Percentiles rank a stretch among this genome's conserved stretches.
Conservation (phyloP, 768 basidiomycete genomes). For the Psilocybe cubensis region DNA sequence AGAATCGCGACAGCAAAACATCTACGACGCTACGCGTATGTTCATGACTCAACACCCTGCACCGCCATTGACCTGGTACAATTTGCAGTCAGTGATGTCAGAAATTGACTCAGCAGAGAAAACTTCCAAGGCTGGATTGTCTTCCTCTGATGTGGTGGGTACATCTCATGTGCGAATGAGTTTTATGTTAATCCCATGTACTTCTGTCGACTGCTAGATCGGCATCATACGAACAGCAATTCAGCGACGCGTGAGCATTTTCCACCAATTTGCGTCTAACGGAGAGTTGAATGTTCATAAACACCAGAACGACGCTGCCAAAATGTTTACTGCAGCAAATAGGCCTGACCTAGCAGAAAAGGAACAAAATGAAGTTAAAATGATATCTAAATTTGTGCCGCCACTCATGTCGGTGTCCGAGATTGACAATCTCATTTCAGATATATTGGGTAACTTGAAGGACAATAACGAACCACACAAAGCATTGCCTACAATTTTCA, state of each 20-base stretch:
- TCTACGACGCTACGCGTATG: conserved; percentile 65
- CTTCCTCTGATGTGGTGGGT: conserved; percentile 50
- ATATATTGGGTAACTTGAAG: conserved; percentile 38
- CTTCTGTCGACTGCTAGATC: too few species aligned
- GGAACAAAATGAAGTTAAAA: conserved; percentile 57
- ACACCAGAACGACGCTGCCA: conserved; percentile 59
- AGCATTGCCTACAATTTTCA: conserved; percentile 57
- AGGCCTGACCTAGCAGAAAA: conserved; percentile 68
- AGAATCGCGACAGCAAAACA: conserved; percentile 60
- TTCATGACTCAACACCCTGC: neutral
- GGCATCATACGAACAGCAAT: conserved; percentile 61
- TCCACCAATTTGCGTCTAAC: neutral
- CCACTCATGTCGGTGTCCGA: conserved; percentile 58
- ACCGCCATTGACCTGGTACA: neutral
- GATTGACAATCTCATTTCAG: conserved; percentile 54
- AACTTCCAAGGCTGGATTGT: conserved; percentile 40
- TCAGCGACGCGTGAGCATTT: conserved; percentile 54
- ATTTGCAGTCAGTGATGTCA: conserved; percentile 61
- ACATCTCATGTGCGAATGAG: too few species aligned
- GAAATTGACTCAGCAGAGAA: conserved; percentile 76
- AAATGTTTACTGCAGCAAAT: conserved; percentile 57
- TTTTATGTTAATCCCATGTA: too few species aligned
- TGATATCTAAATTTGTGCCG: conserved; percentile 61
- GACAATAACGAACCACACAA: conserved; percentile 30
- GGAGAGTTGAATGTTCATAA: conserved; percentile 1